These are phyloP conservation scores for Leccinum longicurvipes DNA, from an alignment of 768 basidiomycete species.

Conservation along the genomic window DNA sequence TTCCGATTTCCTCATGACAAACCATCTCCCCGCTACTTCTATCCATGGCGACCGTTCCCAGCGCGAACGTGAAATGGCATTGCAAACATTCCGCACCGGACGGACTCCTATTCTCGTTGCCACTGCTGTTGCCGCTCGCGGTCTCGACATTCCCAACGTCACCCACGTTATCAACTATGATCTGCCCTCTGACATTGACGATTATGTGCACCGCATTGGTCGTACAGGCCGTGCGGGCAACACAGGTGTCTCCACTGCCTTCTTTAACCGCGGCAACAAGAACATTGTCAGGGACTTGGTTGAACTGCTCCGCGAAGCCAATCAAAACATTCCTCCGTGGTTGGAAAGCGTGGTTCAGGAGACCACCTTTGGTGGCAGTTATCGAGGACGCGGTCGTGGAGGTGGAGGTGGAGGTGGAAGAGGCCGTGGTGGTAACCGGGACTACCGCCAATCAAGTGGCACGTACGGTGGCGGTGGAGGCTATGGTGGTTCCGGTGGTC, in stretches of 20 bases:
- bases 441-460: conserved; percentile 31
- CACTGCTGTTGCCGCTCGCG: conserved; percentile 97
- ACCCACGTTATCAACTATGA: conserved; percentile 99
- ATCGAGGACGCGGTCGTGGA: conserved; percentile 55
- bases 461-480: conserved; percentile 35
- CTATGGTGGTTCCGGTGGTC: conserved; percentile 29
- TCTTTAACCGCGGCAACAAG: conserved; percentile 92
- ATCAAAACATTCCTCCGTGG: conserved; percentile 92
- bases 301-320: conserved; percentile 92
- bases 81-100: conserved; percentile 93
- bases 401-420: conserved; percentile 24
- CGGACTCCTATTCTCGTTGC: conserved; percentile 96
- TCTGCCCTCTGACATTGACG: conserved; percentile 95
- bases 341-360: conserved; percentile 85
- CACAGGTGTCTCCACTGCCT: conserved; percentile 92
- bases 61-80: conserved; percentile 93
- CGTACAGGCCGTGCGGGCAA: conserved; percentile 99
- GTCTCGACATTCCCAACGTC: conserved; percentile 98
- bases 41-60: conserved; percentile 99
- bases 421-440: conserved; percentile 36
- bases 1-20: conserved; percentile 87
- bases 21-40: conserved; percentile 86
- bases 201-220: conserved; percentile 98
- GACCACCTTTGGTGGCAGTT: conserved; percentile 61
- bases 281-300: conserved; percentile 90